Evolutionary conservation across 805 yeast genomes (phyloP).

Genomic region (Candida nemodendra): DNA sequence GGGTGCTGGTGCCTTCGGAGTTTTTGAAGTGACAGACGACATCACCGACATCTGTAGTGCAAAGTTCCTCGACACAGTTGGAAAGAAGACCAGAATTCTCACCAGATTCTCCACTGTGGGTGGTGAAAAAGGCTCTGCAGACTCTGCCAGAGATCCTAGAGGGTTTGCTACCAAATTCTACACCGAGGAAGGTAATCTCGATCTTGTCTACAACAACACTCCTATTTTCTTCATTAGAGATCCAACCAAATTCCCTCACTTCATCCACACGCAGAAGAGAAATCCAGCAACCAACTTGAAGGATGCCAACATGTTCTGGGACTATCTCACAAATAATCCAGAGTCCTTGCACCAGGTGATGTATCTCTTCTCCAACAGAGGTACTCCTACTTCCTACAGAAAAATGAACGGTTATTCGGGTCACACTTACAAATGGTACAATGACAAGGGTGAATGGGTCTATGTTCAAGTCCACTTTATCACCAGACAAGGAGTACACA

Average conservation of each 20-base stretch:
- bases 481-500: constrained; percentile 54
- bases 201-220: constrained; percentile 82
- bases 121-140: constrained; percentile 80
- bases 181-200: constrained; percentile 83
- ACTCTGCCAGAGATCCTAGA: constrained; percentile 84
- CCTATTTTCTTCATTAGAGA: constrained; percentile 85
- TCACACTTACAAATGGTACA: constrained; percentile 80
- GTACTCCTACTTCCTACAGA: constrained; percentile 74
- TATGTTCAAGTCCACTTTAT: constrained; percentile 78
- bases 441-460: constrained; percentile 69
- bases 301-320: constrained; percentile 85
- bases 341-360: constrained; percentile 76
- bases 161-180: constrained; percentile 79
- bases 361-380: constrained; percentile 75
- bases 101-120: constrained; percentile 87
- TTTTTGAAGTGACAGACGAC: constrained; percentile 84
- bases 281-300: constrained; percentile 78
- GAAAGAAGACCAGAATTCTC: constrained; percentile 73
- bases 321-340: constrained; percentile 68
- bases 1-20: constrained; percentile 89
- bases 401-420: constrained; percentile 85
- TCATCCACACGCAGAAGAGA: constrained; percentile 87
- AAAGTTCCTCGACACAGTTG: constrained; percentile 67
- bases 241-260: constrained; percentile 82
- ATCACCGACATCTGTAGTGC: constrained; percentile 70